A percentile compares a stretch with the other conserved stretches of the same genome.
phyloP scores from a whole-genome alignment of 345 rosid genomes.

The Moricandia moricandioides region DNA sequence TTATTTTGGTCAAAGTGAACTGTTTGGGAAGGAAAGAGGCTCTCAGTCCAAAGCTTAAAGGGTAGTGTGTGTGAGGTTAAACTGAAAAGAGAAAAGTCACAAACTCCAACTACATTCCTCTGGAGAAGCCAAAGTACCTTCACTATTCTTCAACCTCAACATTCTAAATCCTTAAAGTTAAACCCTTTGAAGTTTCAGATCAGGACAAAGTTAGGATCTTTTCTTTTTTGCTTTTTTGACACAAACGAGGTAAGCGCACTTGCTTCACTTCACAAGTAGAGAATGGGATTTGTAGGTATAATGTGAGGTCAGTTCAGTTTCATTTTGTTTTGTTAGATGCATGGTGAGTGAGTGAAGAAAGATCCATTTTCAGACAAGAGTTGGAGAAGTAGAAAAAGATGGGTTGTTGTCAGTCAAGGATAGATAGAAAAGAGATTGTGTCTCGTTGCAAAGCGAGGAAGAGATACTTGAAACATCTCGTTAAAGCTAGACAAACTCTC shows the following conservation, averaged over 20 bases:
- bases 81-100: constrained; percentile 22
- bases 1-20: constrained; percentile 15
- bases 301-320: constrained; percentile 14
- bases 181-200: constrained; percentile 34
- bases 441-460: constrained; percentile 88
- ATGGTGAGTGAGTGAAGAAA: constrained; percentile 21
- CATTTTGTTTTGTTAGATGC: not conserved
- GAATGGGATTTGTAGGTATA: constrained; percentile 3
- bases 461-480: constrained; percentile 80
- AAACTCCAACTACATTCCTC: constrained; percentile 36
- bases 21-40: constrained; percentile 10
- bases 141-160: constrained; percentile 1
- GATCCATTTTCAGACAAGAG: constrained; percentile 4
- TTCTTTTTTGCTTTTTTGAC: constrained; percentile 28
- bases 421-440: constrained; percentile 80
- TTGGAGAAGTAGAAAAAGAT: constrained; percentile 16
- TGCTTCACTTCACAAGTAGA: constrained; percentile 13
- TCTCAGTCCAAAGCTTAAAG: constrained; percentile 27
- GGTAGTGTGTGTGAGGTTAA: constrained; percentile 11
- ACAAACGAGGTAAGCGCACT: constrained; percentile 38
- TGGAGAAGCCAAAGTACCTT: constrained; percentile 23
- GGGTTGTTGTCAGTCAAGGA: constrained; percentile 85
- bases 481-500: constrained; percentile 71
- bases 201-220: constrained; percentile 34
- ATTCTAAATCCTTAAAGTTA: constrained; percentile 19